These are phyloP conservation scores for Hypoxylon lenormandii DNA, from an alignment of 495 filamentous ascomycete genomes.

Conservation along the genomic window DNA sequence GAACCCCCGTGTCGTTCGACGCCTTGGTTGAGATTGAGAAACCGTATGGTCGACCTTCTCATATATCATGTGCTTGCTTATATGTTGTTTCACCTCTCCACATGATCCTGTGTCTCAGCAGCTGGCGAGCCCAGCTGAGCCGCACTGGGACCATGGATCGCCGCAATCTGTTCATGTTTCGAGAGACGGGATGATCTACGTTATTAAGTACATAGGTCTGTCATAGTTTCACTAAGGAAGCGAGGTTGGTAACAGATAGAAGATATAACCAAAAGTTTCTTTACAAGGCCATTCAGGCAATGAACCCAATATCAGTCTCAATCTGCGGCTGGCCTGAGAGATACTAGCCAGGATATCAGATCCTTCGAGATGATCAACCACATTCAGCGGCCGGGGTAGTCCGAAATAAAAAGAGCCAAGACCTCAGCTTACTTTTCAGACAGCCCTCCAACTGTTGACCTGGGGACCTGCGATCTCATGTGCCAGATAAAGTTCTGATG, in stretches of 20 bases:
- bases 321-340: no score
- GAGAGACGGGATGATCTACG: neutral
- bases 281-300: no score
- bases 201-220: neutral
- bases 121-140: neutral
- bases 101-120: conserved; percentile 17
- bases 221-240: no score
- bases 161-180: no score
- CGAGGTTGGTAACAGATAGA: no score
- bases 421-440: neutral
- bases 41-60: no score
- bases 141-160: no score
- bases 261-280: no score
- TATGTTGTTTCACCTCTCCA: conserved; percentile 12
- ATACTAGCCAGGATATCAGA: no score
- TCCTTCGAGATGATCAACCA: conserved; percentile 8
- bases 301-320: no score
- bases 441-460: no score
- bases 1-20: neutral
- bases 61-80: conserved; percentile 5
- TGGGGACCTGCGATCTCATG: conserved; percentile 4
- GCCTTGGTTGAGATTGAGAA: conserved; percentile 4
- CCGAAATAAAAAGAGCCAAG: neutral
- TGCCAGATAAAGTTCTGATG: conserved; percentile 38
- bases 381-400: no score